A percentile compares a stretch with the other conserved stretches of the same genome.
phyloP scores from a whole-genome alignment of 2,329 filamentous ascomycete genomes.

The Geosmithia morbida region DNA sequence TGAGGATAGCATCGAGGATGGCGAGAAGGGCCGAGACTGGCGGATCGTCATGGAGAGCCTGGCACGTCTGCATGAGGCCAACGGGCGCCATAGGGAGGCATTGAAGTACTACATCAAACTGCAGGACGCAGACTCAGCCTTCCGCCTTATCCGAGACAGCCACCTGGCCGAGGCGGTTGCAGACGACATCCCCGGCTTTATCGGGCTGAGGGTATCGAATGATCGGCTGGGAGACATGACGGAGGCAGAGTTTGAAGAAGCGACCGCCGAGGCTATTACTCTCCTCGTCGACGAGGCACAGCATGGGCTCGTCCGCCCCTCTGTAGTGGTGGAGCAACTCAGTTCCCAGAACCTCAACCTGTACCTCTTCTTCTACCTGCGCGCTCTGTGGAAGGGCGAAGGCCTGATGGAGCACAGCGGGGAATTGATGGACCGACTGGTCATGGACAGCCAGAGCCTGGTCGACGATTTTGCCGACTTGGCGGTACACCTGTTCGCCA shows the following conservation, averaged over 20 bases:
- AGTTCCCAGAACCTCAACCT: slow-evolving; percentile 49
- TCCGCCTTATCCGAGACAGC: slow-evolving; percentile 72
- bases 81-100: slow-evolving; percentile 69
- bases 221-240: slow-evolving; percentile 52
- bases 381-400: slow-evolving; percentile 70
- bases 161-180: slow-evolving; percentile 81
- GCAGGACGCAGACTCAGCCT: slow-evolving; percentile 81
- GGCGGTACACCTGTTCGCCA: slow-evolving; percentile 73
- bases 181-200: slow-evolving; percentile 81
- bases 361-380: slow-evolving; percentile 87
- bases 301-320: slow-evolving; percentile 69
- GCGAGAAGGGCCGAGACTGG: slow-evolving; percentile 68
- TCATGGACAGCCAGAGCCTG: slow-evolving; percentile 48
- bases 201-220: slow-evolving; percentile 70
- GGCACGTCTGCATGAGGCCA: slow-evolving; percentile 71
- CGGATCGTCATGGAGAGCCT: slow-evolving; percentile 75
- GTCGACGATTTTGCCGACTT: slow-evolving; percentile 81
- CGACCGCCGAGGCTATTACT: slow-evolving; percentile 70
- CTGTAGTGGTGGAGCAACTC: slow-evolving; percentile 66
- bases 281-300: slow-evolving; percentile 84
- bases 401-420: slow-evolving; percentile 37
- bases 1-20: slow-evolving; percentile 62
- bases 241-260: slow-evolving; percentile 57
- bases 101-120: slow-evolving; percentile 79
- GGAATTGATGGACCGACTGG: slow-evolving; percentile 39